These are phyloP conservation scores for Capillidium heterosporum DNA, from an alignment of 371 early-diverging fungal genomes.

Conservation along the genomic window DNA sequence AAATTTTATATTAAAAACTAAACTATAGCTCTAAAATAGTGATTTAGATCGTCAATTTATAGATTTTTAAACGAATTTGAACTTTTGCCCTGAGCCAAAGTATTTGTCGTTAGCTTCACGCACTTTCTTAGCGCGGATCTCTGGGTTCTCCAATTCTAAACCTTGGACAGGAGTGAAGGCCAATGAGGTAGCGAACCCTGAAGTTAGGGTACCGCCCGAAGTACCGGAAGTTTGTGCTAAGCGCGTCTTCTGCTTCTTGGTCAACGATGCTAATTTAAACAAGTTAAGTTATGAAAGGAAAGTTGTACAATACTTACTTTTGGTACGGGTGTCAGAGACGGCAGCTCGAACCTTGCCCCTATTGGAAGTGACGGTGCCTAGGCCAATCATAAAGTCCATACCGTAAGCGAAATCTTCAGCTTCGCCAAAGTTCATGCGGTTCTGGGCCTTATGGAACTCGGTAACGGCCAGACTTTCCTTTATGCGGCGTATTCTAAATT, in stretches of 20 bases:
- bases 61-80: not conserved
- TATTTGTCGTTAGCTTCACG: slow-evolving; percentile 59
- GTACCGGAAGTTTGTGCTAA: slow-evolving; percentile 6
- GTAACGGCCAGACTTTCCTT: slow-evolving; percentile 74
- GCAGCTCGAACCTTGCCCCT: slow-evolving; percentile 51
- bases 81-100: slow-evolving; percentile 37
- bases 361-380: slow-evolving; percentile 70
- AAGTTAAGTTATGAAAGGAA: not conserved
- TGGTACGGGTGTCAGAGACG: slow-evolving; percentile 32
- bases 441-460: slow-evolving; percentile 75
- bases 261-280: not conserved
- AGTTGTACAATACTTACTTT: slow-evolving; percentile 25
- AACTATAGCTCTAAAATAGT: too few species aligned
- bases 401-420: slow-evolving; percentile 76
- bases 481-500: slow-evolving; percentile 45
- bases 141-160: slow-evolving; percentile 83
- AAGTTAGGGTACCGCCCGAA: slow-evolving; percentile 21
- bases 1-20: too few species aligned
- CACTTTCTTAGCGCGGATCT: slow-evolving; percentile 37
- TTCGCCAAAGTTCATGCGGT: slow-evolving; percentile 81
- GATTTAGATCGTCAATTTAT: too few species aligned
- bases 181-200: slow-evolving; percentile 78
- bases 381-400: slow-evolving; percentile 63
- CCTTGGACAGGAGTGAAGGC: slow-evolving; percentile 94
- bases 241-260: slow-evolving; percentile 6